Evolutionary conservation across 2,329 filamentous ascomycete genomes (phyloP), one percentile per base, ranked within the genome.

Genomic region (Periconia macrospinosa): DNA sequence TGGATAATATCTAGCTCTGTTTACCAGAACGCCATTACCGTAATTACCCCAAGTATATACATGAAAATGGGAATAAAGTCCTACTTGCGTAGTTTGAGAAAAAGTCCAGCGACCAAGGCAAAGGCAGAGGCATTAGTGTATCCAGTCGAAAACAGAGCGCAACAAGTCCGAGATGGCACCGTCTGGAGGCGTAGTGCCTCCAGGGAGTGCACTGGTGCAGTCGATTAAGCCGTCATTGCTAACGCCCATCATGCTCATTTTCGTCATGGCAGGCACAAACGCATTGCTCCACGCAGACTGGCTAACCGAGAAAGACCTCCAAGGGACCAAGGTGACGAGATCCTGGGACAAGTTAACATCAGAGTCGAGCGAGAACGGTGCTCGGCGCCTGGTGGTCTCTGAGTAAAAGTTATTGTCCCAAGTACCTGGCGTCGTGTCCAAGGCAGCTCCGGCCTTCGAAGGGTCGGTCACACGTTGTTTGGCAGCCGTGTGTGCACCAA

Each of bases 391-490:
- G 30, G 63, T 58, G 1, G 70, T 74, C 52, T 76, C 68, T 2
- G 52, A 50, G 54, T 73, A 76, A 59, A 62, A 75, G 18, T 65
- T 68, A 47, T 67, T 66, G 50, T 75, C 72, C 73, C 73, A 76
- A 15, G 59, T 51, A 3, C 73, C 73, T 2, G 69, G 67, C 1
- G 72, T 74, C 1, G 67, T 65, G 57, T 76, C 73, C 20, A 74
- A 58, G 2, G 64, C 15, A 11, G 66, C 60, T 1, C 67, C 66
- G 0, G 62, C 60, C 11, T 53, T 40, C 3, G 69, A 58, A 3
- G 69, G 66, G 23, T 69, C 61, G 17, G 56, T 55, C 49, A 41
- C 20, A 49, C 63, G 64, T 50, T 75, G 70, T 30, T 65, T 70
- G 1, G 68, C 68, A 2, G 70, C 52, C 1, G 63, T 69, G 57